Conservation (phyloP, 164 flowering plant genomes). For the Chimonanthus praecox region DNA sequence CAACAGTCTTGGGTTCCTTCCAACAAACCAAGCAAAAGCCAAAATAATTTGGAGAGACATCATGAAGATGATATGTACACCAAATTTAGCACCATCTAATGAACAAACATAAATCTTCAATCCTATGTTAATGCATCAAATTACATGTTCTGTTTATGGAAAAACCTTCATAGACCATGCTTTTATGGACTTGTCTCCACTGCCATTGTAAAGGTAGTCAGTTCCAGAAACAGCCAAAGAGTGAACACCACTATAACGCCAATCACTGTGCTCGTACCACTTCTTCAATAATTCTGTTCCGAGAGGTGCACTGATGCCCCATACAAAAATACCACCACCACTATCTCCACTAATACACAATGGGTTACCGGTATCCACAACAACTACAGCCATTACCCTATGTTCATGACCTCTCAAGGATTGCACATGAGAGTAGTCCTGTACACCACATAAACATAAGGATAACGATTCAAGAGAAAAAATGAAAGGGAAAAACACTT, state of each 20-base stretch:
- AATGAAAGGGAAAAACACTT: neutral
- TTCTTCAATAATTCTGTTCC: constrained; percentile 47
- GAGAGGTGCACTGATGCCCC: constrained; percentile 44
- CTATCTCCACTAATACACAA: constrained; percentile 79
- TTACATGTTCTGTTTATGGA: neutral
- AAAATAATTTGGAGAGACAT: too few species aligned
- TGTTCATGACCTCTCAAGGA: constrained; percentile 84
- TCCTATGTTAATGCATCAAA: neutral
- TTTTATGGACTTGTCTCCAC: constrained; percentile 84
- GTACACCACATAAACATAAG: constrained; percentile 14
- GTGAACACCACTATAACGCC: constrained; percentile 96
- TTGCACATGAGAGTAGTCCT: constrained; percentile 75
- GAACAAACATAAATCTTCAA: neutral
- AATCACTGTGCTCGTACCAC: constrained; percentile 77
- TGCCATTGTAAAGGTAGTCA: constrained; percentile 68
- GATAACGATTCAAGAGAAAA: neutral
- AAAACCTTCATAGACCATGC: constrained; percentile 82
- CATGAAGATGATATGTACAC: neutral
- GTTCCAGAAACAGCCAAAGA: constrained; percentile 52
- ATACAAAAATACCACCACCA: constrained; percentile 77
- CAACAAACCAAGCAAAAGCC: too few species aligned
- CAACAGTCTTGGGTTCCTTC: neutral
- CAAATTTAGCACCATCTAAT: neutral
- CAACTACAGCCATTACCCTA: constrained; percentile 58
- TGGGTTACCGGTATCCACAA: constrained; percentile 50